Conservation (phyloP, 2,329 filamentous ascomycete species). For the Nigrograna mackinnonii region DNA sequence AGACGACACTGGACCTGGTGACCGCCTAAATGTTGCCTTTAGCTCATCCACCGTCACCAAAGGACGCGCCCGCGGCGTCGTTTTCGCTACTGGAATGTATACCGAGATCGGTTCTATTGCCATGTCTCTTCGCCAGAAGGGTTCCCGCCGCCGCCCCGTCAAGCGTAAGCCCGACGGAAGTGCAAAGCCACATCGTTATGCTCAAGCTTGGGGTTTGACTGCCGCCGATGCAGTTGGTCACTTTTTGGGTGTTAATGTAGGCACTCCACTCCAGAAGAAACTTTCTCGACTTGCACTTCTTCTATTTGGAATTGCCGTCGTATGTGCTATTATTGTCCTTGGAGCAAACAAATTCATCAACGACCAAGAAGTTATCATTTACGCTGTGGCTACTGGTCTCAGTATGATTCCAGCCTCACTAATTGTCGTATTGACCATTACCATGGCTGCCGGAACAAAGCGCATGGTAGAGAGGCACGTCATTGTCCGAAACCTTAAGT, state of each 20-base stretch:
- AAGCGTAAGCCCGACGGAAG: conserved; percentile 44
- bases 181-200: conserved; percentile 39
- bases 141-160: conserved; percentile 40
- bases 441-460: conserved; percentile 43
- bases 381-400: conserved; percentile 42
- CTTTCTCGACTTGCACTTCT: conserved; percentile 37
- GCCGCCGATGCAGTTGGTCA: conserved; percentile 41
- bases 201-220: conserved; percentile 59
- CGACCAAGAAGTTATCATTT: conserved; percentile 44
- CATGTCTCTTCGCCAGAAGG: conserved; percentile 61
- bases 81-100: conserved; percentile 69
- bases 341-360: conserved; percentile 42
- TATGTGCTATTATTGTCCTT: conserved; percentile 45
- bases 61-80: conserved; percentile 69
- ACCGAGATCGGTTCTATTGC: conserved; percentile 78
- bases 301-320: conserved; percentile 40
- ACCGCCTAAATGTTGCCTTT: conserved; percentile 71
- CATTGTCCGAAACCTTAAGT: conserved; percentile 39
- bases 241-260: conserved; percentile 45
- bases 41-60: conserved; percentile 72
- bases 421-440: conserved; percentile 43
- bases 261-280: conserved; percentile 43
- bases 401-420: conserved; percentile 43
- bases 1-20: conserved; percentile 63
- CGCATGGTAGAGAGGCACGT: conserved; percentile 39